Evolutionary conservation across 768 basidiomycete species (phyloP), one percentile per base, ranked within the genome.

Genomic region (Suillus subluteus): DNA sequence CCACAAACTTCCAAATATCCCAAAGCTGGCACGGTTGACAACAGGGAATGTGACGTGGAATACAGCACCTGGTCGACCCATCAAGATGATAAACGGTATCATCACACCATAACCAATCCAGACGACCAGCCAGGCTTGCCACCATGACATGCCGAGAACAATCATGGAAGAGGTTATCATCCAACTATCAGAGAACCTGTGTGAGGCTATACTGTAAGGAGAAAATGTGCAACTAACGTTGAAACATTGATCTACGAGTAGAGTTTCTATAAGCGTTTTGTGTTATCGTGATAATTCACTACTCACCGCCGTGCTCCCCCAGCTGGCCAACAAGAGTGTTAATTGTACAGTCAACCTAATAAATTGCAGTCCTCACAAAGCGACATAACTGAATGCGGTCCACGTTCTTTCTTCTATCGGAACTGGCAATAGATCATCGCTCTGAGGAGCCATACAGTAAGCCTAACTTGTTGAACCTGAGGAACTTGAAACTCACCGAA

Each of bases 111-210:
- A 88, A 48, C 81, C 86, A 40, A 89, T 67, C 87, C 87, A 88
- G n/a, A 89, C 87, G 64, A 85, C 89, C 65, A 92, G 82, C 88
- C 91, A 90, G 12, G 91, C 87, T 76, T 91, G 88, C 89, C 90
- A 91, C 90, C 89, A 91, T 0, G 87, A 88, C 9, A 91, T 81
- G 13, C 87, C 88, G 13, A 86, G 78, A 67, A 87, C 84, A 26
- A 89, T 81, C 89, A 90, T 89, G 2, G 86, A 85, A 41, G 87
- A 88, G 0, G 81, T 86, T 67, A 90, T 88, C 87, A 87, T 88
- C 88, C 88, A 89, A 65, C 87, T 89, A 18, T 59, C 59, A 21
- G 18, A 18, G 21, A n/a, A 13, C 12, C 67, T n/a, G 65, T 66
- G 37, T 66, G 37, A 58, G 46, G 38, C 4, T 54, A 23, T 43